These are phyloP conservation scores for Crithidia expoeki DNA, from an alignment of 208 protist species.

Conservation along the genomic window DNA sequence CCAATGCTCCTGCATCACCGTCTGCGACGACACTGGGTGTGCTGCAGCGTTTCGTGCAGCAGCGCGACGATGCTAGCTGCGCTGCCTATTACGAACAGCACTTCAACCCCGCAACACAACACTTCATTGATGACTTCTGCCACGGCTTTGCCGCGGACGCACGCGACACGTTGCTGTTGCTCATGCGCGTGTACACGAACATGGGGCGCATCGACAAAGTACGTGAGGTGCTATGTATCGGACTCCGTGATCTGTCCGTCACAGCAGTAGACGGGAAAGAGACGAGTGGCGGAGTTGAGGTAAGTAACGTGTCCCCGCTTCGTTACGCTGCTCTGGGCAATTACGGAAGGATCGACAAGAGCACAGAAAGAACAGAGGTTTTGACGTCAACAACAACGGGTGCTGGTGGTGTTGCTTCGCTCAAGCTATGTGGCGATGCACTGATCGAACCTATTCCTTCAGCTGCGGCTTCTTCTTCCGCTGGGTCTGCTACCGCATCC, in stretches of 20 bases:
- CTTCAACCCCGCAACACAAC: slow-evolving; percentile 34
- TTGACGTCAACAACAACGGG: not conserved
- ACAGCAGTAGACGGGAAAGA: not conserved
- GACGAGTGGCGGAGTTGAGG: not conserved
- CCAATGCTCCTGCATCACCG: not conserved
- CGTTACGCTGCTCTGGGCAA: slow-evolving; percentile 11
- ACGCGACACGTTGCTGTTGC: slow-evolving; percentile 50
- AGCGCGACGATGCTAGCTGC: slow-evolving; percentile 35
- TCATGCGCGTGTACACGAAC: slow-evolving; percentile 72
- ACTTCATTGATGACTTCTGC: slow-evolving; percentile 48
- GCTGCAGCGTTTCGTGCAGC: slow-evolving; percentile 31
- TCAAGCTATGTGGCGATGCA: slow-evolving; percentile 6
- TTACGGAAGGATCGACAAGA: not conserved
- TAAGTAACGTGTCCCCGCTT: slow-evolving; percentile 5
- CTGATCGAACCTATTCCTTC: not conserved
- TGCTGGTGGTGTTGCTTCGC: not conserved
- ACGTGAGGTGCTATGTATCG: slow-evolving; percentile 58
- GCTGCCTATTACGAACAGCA: slow-evolving; percentile 38
- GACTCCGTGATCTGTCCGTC: slow-evolving; percentile 50
- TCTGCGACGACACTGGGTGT: slow-evolving; percentile 14
- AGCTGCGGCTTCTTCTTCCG: not conserved
- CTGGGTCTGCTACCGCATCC: not conserved
- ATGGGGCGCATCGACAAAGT: slow-evolving; percentile 72
- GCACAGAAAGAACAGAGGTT: not conserved
- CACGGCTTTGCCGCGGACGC: slow-evolving; percentile 39